Percentiles rank a stretch among this genome's conserved stretches.
These are phyloP conservation scores for Monilinia fructigena DNA, from an alignment of 2,329 filamentous ascomycete species.

Conservation along the genomic window DNA sequence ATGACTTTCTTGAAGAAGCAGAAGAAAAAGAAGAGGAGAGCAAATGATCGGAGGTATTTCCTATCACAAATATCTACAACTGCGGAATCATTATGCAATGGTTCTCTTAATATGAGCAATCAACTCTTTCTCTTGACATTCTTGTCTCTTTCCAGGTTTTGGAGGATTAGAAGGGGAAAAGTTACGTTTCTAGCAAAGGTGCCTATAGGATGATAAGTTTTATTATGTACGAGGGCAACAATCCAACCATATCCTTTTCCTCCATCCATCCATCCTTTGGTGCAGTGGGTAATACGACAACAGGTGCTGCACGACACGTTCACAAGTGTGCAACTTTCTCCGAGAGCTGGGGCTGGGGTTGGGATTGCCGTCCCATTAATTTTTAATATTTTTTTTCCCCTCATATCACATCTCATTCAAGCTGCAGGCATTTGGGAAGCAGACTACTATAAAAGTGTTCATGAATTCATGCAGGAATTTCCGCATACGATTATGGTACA, in stretches of 20 bases:
- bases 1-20: slow-evolving; percentile 19
- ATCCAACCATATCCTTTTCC: neutral
- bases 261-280: neutral
- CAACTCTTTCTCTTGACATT: neutral
- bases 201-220: neutral
- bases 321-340: slow-evolving; percentile 17
- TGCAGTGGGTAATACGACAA: slow-evolving; percentile 20
- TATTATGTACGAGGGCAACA: neutral
- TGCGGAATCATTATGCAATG: neutral
- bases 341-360: slow-evolving; percentile 18
- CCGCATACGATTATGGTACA: slow-evolving; percentile 9
- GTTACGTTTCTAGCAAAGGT: neutral
- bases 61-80: slow-evolving; percentile 15
- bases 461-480: slow-evolving; percentile 16
- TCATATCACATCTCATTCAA: neutral
- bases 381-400: neutral
- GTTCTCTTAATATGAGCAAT: slow-evolving; percentile 6
- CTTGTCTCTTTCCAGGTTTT: neutral
- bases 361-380: slow-evolving; percentile 14
- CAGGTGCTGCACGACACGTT: slow-evolving; percentile 20
- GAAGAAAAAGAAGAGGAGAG: neutral
- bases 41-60: slow-evolving; percentile 2
- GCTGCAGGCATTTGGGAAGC: slow-evolving; percentile 13
- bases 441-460: neutral
- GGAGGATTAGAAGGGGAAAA: neutral